A percentile compares a stretch with the other conserved stretches of the same genome.
Conservation (phyloP, 208 protist genomes). For the Giardia duodenalis region DNA sequence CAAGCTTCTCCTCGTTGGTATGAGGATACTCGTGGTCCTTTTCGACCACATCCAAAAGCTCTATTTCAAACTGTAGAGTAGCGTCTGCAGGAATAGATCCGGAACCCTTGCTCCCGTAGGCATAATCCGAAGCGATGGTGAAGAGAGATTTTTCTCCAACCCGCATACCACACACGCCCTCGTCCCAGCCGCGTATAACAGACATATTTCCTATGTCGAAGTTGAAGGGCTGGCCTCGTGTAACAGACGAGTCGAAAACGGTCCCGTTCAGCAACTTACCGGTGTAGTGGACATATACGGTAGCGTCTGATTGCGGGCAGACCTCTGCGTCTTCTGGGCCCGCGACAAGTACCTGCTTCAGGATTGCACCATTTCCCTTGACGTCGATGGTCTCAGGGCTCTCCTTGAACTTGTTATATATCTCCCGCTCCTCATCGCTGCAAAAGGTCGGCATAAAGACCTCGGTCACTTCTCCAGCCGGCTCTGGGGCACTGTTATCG, state of each 20-base stretch:
- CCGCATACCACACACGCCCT: conserved; percentile 37
- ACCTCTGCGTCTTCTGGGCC: background rate
- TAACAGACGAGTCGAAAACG: conserved; percentile 52
- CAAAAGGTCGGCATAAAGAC: background rate
- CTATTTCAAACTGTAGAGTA: background rate
- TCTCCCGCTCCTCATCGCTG: background rate
- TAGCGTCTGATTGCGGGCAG: background rate
- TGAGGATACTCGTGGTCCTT: conserved; percentile 19
- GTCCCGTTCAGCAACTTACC: conserved; percentile 50
- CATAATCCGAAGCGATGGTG: background rate
- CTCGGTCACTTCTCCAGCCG: background rate
- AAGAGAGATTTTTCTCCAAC: conserved; percentile 34
- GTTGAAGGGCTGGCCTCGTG: conserved; percentile 54
- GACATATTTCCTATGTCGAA: conserved; percentile 27
- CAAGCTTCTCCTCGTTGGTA: background rate
- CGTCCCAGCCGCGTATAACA: conserved; percentile 47
- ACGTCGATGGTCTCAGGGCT: background rate
- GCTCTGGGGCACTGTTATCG: no score
- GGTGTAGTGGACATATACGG: conserved; percentile 46
- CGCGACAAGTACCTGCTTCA: background rate
- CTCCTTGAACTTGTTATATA: background rate
- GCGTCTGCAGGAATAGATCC: background rate
- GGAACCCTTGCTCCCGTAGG: background rate
- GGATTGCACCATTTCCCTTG: background rate
- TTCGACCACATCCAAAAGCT: background rate